Evolutionary conservation across 192 early-diverging fungal genomes (phyloP).

Genomic region (Backusella westeae): DNA sequence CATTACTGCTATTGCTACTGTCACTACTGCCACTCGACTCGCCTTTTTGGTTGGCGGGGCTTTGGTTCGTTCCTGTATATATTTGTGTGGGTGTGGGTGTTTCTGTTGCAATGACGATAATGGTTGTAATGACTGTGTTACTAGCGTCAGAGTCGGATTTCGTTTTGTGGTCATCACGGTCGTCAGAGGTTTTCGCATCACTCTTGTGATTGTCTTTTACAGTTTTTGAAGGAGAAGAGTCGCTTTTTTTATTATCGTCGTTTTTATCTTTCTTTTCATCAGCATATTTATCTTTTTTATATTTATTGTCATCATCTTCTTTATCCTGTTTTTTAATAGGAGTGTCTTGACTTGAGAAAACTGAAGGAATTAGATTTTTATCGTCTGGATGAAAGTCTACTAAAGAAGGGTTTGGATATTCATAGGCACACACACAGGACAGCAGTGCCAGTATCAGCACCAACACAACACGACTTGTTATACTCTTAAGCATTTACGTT

Average conservation of each 20-base stretch:
- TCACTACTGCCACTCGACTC: neutral
- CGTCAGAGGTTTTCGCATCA: slow-evolving; percentile 3
- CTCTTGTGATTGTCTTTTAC: neutral
- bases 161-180: neutral
- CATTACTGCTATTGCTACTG: neutral
- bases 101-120: slow-evolving; percentile 10
- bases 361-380: neutral
- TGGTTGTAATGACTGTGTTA: slow-evolving; percentile 7
- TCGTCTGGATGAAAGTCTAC: neutral
- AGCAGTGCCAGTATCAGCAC: neutral
- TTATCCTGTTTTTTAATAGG: neutral
- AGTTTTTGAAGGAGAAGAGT: neutral
- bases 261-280: neutral
- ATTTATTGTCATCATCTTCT: neutral
- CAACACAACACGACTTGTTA: neutral
- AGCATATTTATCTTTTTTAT: neutral
- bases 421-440: neutral
- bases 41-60: neutral
- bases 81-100: neutral
- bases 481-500: neutral
- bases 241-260: neutral
- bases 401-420: neutral
- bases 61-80: neutral
- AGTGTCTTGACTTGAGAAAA: neutral
- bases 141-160: slow-evolving; percentile 4